phyloP scores from a whole-genome alignment of 768 basidiomycete genomes.

The Naganishia randhawae region DNA sequence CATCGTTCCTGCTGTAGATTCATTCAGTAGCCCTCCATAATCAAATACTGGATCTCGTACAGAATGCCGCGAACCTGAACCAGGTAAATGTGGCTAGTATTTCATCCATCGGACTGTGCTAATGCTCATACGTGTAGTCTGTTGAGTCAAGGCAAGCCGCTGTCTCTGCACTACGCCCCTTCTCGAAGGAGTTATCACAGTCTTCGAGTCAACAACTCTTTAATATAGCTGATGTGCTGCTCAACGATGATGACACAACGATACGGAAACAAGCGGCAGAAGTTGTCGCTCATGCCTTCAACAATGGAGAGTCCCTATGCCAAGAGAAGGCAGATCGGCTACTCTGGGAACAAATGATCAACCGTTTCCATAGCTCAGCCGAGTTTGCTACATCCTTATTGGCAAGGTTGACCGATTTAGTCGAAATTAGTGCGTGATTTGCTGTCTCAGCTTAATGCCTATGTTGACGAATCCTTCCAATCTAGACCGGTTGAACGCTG shows the following conservation, averaged over 20 bases:
- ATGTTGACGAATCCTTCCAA: background rate
- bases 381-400: constrained; percentile 15
- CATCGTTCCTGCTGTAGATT: background rate
- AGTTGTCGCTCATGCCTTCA: background rate
- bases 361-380: background rate
- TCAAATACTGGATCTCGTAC: background rate
- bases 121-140: background rate
- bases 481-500: background rate
- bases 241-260: constrained; percentile 2
- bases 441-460: background rate
- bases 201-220: background rate
- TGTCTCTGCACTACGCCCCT: background rate
- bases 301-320: background rate
- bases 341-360: background rate
- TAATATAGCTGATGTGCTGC: constrained; percentile 3
- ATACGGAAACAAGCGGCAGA: background rate
- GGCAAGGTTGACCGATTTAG: constrained; percentile 21
- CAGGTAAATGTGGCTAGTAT: background rate
- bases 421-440: constrained; percentile 31
- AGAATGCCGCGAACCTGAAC: background rate
- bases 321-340: background rate
- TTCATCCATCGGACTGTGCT: background rate
- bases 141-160: constrained; percentile 14
- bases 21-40: no score
- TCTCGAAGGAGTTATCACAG: background rate